phyloP scores from a whole-genome alignment of 352 stramenopile genomes.

The Thalassiosira exigua region DNA sequence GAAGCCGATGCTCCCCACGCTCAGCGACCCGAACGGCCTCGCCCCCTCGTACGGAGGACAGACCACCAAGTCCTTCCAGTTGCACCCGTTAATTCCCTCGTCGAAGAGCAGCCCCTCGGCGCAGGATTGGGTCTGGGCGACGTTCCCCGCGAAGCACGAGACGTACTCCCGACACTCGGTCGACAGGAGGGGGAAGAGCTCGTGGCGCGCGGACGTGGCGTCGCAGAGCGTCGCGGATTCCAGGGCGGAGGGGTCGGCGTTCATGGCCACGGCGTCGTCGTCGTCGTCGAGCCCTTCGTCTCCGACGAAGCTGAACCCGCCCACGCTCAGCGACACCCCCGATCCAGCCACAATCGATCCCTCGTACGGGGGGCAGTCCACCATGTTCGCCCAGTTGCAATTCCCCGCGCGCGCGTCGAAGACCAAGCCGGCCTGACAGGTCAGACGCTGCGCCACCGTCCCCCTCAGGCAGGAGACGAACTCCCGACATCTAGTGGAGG shows the following conservation, averaged over 20 bases:
- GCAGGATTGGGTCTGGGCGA: not conserved
- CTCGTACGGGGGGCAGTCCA: not conserved
- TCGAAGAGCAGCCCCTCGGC: not conserved
- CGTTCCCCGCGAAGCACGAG: not conserved
- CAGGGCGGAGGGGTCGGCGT: not conserved
- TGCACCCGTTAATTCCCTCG: slow-evolving; percentile 2
- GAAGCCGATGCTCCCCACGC: not conserved
- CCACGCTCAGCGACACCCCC: not conserved
- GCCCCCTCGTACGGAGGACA: not conserved
- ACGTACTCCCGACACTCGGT: slow-evolving; percentile 1
- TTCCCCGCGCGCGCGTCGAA: slow-evolving; percentile 6
- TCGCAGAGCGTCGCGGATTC: not conserved
- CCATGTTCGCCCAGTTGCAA: slow-evolving; percentile 29
- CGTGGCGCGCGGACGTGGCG: no score
- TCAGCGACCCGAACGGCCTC: not conserved
- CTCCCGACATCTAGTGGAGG: not conserved
- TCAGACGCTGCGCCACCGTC: not conserved
- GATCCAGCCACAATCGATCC: no score
- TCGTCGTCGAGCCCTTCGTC: slow-evolving; percentile 7
- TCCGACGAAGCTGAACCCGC: no score
- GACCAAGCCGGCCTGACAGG: slow-evolving; percentile 17
- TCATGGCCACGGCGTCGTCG: not conserved
- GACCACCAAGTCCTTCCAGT: slow-evolving; percentile 4
- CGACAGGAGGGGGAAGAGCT: not conserved
- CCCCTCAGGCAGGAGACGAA: slow-evolving; percentile 5